Evolutionary conservation across 148 eudicot species (phyloP).

Genomic region (Drosera capensis): DNA sequence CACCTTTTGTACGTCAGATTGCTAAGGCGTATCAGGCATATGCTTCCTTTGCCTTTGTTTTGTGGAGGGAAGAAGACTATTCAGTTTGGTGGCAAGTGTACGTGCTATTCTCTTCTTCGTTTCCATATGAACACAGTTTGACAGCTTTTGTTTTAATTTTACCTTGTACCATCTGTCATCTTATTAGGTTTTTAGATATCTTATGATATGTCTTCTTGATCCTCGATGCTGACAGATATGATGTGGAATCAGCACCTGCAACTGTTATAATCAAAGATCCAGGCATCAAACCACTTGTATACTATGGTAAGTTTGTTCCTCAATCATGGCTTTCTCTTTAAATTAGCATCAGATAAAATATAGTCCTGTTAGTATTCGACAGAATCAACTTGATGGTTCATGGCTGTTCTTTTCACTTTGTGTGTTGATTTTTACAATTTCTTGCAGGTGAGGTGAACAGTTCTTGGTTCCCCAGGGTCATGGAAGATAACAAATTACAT

Average conservation of each 20-base stretch:
- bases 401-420: too few species aligned
- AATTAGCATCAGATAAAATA: too few species aligned
- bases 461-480: constrained; percentile 45
- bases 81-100: constrained; percentile 75
- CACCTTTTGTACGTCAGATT: constrained; percentile 72
- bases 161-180: neutral
- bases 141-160: neutral
- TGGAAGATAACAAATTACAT: constrained; percentile 81
- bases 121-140: neutral
- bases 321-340: neutral
- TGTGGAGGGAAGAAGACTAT: constrained; percentile 77
- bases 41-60: constrained; percentile 73
- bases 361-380: too few species aligned
- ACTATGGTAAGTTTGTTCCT: constrained; percentile 38
- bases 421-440: too few species aligned
- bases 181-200: neutral
- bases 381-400: too few species aligned
- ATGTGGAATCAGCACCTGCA: constrained; percentile 83
- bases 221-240: constrained; percentile 34
- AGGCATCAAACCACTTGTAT: constrained; percentile 63
- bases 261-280: constrained; percentile 73
- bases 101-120: constrained; percentile 14
- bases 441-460: constrained; percentile 59
- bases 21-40: constrained; percentile 63
- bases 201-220: constrained; percentile 6